phyloP scores from a whole-genome alignment of 2,329 filamentous ascomycete genomes.

The Anthostomella pinea region DNA sequence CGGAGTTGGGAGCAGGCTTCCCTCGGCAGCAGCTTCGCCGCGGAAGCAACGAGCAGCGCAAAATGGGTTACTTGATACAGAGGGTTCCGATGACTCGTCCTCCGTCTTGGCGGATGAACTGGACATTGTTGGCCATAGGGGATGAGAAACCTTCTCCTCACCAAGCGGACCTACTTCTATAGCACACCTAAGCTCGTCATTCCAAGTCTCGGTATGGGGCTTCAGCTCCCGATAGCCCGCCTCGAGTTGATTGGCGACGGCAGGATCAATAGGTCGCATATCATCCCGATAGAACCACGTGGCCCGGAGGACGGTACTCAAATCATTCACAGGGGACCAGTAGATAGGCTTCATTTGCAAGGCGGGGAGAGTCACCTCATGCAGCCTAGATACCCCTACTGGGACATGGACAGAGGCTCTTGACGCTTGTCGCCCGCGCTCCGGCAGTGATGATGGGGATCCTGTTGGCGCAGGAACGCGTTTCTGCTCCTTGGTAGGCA shows the following conservation, averaged over 20 bases:
- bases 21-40: constrained; percentile 58
- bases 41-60: constrained; percentile 59
- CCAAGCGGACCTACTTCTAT: constrained; percentile 85
- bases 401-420: constrained; percentile 57
- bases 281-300: constrained; percentile 98
- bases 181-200: constrained; percentile 84
- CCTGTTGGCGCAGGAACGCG: constrained; percentile 8
- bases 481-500: constrained; percentile 22
- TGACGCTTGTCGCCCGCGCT: constrained; percentile 19
- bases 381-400: constrained; percentile 85
- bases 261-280: constrained; percentile 83
- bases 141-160: constrained; percentile 86
- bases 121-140: constrained; percentile 68
- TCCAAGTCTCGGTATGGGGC: constrained; percentile 90
- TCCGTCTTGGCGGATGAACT: constrained; percentile 34
- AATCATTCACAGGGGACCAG: constrained; percentile 91
- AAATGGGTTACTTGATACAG: constrained; percentile 52
- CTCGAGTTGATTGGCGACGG: constrained; percentile 88
- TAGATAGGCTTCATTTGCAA: constrained; percentile 95
- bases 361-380: constrained; percentile 79
- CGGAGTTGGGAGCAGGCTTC: constrained; percentile 33
- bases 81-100: constrained; percentile 34
- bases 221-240: constrained; percentile 83
- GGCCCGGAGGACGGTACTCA: constrained; percentile 75
- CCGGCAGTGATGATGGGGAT: constrained; percentile 15